Evolutionary conservation across 2,329 filamentous ascomycete genomes (phyloP).

Genomic region (Nigrospora osmanthi): DNA sequence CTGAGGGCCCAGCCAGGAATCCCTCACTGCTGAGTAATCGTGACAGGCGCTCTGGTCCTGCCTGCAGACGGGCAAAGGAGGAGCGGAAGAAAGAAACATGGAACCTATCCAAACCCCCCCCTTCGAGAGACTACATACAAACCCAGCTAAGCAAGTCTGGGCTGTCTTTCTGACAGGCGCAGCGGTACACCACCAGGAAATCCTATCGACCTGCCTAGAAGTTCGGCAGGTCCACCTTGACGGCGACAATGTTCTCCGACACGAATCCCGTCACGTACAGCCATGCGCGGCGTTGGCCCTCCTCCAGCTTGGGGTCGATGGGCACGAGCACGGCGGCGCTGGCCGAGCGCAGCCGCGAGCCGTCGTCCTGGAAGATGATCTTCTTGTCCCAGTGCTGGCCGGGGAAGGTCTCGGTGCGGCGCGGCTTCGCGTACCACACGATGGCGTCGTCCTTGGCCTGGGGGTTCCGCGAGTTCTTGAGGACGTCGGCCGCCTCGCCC

Average conservation of each 20-base stretch:
- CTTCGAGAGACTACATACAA: too few relatives aligned
- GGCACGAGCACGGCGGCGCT: slow-evolving; percentile 46
- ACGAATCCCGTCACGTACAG: slow-evolving; percentile 50
- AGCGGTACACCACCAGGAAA: too few relatives aligned
- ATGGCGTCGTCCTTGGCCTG: slow-evolving; percentile 31
- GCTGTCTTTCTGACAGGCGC: too few relatives aligned
- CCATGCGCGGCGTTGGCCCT: slow-evolving; percentile 41
- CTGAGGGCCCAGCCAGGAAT: too few relatives aligned
- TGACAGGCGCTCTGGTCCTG: too few relatives aligned
- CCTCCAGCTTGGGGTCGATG: slow-evolving; percentile 36
- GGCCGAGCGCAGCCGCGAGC: slow-evolving; percentile 36
- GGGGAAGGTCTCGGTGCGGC: slow-evolving; percentile 5
- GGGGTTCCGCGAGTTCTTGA: slow-evolving; percentile 18
- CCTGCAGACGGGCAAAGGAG: too few relatives aligned
- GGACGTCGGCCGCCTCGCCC: slow-evolving; percentile 28
- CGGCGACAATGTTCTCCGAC: slow-evolving; percentile 3
- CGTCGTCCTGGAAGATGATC: slow-evolving; percentile 52
- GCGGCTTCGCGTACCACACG: slow-evolving; percentile 32
- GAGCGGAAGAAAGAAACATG: too few relatives aligned
- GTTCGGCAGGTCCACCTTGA: slow-evolving; percentile 3
- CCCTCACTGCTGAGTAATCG: too few relatives aligned
- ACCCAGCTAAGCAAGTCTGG: too few relatives aligned
- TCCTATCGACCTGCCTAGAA: too few relatives aligned
- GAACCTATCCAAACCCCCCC: too few relatives aligned
- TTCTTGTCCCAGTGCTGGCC: slow-evolving; percentile 28